Conservation (phyloP, 2,329 filamentous ascomycete species). For the Seiridium cupressi region DNA sequence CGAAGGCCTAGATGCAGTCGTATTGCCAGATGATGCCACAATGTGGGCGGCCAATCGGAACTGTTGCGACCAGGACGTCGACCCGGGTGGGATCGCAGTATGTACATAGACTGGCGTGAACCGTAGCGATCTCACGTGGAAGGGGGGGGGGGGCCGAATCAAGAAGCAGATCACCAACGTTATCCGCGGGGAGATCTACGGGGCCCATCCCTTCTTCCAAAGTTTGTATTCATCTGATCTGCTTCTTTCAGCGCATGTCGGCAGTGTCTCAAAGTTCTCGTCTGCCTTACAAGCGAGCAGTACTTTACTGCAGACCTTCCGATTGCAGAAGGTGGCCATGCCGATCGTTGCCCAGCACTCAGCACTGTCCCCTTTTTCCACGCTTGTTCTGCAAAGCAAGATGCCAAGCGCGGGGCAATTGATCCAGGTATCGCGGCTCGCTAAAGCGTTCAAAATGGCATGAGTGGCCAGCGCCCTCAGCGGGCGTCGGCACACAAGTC, state of each 20-base stretch:
- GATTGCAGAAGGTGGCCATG: neutral
- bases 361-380: neutral
- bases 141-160: too few species aligned
- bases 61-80: too few species aligned
- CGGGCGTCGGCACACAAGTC: too few species aligned
- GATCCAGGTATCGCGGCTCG: neutral
- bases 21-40: too few species aligned
- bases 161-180: too few species aligned
- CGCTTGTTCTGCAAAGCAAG: neutral
- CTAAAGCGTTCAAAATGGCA: neutral
- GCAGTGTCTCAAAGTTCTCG: neutral
- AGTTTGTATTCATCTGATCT: neutral
- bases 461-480: too few species aligned
- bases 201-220: neutral
- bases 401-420: neutral
- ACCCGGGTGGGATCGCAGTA: too few species aligned
- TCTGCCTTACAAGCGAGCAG: neutral
- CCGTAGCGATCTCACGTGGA: too few species aligned
- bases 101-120: too few species aligned
- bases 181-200: too few species aligned
- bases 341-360: neutral
- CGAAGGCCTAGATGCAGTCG: too few species aligned
- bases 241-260: neutral
- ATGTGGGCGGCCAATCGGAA: too few species aligned
- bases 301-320: neutral